Conservation (phyloP, 768 basidiomycete species). For the Termitomyces sp. region DNA sequence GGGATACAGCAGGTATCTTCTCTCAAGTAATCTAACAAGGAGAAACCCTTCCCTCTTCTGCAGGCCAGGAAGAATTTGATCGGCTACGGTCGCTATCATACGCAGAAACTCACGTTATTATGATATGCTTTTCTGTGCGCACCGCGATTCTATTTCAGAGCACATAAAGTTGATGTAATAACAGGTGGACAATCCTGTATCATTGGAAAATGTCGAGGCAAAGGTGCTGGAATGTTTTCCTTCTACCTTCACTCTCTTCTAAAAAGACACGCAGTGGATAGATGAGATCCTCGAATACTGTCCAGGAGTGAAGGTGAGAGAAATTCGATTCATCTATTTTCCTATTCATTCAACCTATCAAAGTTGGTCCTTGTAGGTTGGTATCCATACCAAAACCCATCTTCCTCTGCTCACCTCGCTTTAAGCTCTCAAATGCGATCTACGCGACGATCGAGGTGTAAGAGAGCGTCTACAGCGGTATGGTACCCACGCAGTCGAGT, state of each 20-base stretch:
- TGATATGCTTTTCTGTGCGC: slow-evolving; percentile 92
- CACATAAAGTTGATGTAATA: slow-evolving; percentile 4
- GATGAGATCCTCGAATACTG: slow-evolving; percentile 91
- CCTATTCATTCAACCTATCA: slow-evolving; percentile 3
- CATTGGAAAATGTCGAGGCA: slow-evolving; percentile 91
- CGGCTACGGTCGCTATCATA: slow-evolving; percentile 90
- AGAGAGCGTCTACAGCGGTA: slow-evolving; percentile 69
- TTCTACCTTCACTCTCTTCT: neutral
- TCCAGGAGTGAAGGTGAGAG: slow-evolving; percentile 85
- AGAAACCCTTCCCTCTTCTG: slow-evolving; percentile 6
- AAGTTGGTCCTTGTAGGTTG: slow-evolving; percentile 86
- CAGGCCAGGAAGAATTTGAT: slow-evolving; percentile 96
- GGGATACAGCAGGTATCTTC: slow-evolving; percentile 91
- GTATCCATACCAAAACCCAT: slow-evolving; percentile 23
- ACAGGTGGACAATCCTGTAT: slow-evolving; percentile 91
- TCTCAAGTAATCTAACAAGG: slow-evolving; percentile 4
- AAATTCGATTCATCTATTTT: neutral
- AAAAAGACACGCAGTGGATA: slow-evolving; percentile 61
- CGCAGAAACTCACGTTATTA: slow-evolving; percentile 93
- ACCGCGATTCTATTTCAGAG: slow-evolving; percentile 2
- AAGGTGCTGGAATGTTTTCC: slow-evolving; percentile 48
- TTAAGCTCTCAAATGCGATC: slow-evolving; percentile 90
- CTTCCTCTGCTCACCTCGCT: slow-evolving; percentile 2
- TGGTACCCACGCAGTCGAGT: slow-evolving; percentile 71
- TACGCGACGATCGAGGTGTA: slow-evolving; percentile 76